Conservation (phyloP, 202 grass and related monocot species). For the Sporobolus alterniflorus region DNA sequence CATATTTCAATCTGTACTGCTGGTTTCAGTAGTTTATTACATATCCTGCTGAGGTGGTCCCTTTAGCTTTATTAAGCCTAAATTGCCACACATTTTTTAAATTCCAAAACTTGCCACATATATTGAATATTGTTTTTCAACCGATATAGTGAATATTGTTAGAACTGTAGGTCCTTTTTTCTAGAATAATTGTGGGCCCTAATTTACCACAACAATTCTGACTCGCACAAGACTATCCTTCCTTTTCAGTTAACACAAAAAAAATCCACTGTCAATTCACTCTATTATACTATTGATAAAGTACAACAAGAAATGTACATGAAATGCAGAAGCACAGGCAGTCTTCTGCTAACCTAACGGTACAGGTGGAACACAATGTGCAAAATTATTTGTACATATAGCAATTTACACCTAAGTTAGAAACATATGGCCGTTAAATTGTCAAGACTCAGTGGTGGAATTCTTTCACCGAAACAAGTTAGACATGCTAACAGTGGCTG, state of each 20-base stretch:
- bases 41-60: slow-evolving; percentile 2
- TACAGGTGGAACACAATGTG: not conserved
- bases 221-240: not conserved
- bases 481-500: not conserved
- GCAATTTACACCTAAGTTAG: not conserved
- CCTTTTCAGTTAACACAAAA: not conserved
- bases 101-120: slow-evolving; percentile 2
- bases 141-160: not conserved
- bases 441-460: not conserved
- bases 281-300: not conserved
- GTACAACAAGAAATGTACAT: not conserved
- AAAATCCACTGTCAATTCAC: not conserved
- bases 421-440: not conserved
- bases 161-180: slow-evolving; percentile 10
- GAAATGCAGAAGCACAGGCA: not conserved
- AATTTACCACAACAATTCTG: slow-evolving; percentile 7
- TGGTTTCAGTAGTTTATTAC: not conserved
- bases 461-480: slow-evolving; percentile 21
- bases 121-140: not conserved
- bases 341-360: not conserved
- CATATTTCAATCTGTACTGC: not conserved
- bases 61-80: not conserved
- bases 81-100: not conserved
- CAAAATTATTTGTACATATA: not conserved
- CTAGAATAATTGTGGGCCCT: slow-evolving; percentile 8